These are phyloP conservation scores for Sphaceloma murrayae DNA, from an alignment of 2,329 filamentous ascomycete species.

Conservation along the genomic window DNA sequence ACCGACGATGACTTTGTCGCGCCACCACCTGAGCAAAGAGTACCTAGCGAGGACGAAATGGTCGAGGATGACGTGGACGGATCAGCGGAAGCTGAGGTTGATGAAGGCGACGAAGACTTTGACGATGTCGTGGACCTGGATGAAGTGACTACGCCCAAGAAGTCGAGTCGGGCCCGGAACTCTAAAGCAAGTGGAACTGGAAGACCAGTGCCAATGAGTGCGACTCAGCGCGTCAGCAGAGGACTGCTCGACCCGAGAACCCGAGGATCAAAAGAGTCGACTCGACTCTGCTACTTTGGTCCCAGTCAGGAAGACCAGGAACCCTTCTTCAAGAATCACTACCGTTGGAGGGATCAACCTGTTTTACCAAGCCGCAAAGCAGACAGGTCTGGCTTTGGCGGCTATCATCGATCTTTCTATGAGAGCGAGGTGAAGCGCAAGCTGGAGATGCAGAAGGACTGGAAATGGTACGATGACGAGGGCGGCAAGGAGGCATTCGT, in stretches of 20 bases:
- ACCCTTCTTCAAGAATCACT: conserved; percentile 39
- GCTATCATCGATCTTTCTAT: conserved; percentile 37
- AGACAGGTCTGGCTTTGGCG: conserved; percentile 27
- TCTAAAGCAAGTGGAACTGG: not conserved
- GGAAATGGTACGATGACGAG: conserved; percentile 45
- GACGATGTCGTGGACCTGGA: conserved; percentile 22
- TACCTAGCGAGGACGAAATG: not conserved
- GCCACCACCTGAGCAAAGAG: not conserved
- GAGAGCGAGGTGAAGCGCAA: conserved; percentile 33
- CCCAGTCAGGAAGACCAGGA: conserved; percentile 41
- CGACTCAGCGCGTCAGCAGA: conserved; percentile 19
- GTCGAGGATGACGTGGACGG: conserved; percentile 26
- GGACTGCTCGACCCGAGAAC: conserved; percentile 24
- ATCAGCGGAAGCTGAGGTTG: conserved; percentile 26
- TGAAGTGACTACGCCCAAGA: conserved; percentile 1
- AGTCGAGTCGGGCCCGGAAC: not conserved
- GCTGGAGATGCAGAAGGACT: conserved; percentile 38
- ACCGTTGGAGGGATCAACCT: conserved; percentile 44
- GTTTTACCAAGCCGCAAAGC: conserved; percentile 42
- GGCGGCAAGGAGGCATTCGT: conserved; percentile 35
- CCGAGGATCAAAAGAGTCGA: conserved; percentile 33
- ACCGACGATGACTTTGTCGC: not conserved
- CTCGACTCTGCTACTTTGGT: conserved; percentile 44
- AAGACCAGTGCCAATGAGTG: conserved; percentile 3
- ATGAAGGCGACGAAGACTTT: conserved; percentile 28